A percentile compares a stretch with the other conserved stretches of the same genome.
Conservation (phyloP, 108 stramenopile genomes). For the Conticribra weissflogii region DNA sequence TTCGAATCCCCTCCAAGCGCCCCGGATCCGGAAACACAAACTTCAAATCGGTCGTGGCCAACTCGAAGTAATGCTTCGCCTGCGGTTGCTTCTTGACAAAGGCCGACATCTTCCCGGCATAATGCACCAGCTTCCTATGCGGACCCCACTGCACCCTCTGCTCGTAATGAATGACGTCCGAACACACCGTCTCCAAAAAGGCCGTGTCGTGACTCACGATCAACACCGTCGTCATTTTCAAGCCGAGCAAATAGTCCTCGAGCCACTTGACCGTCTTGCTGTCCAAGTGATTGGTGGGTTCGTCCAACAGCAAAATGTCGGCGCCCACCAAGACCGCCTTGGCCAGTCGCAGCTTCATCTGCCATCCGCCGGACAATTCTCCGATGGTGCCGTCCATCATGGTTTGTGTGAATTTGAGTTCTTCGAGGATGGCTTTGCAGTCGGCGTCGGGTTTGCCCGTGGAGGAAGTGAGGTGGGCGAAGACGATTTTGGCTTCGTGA, state of each 20-base stretch:
- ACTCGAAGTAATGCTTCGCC: constrained; percentile 96
- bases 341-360: constrained; percentile 92
- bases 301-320: constrained; percentile 94
- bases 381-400: constrained; percentile 92
- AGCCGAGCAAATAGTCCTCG: constrained; percentile 70
- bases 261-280: constrained; percentile 89
- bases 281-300: constrained; percentile 91
- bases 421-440: constrained; percentile 69
- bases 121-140: constrained; percentile 91
- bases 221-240: constrained; percentile 88
- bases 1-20: constrained; percentile 92
- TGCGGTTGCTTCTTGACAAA: constrained; percentile 94
- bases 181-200: constrained; percentile 92
- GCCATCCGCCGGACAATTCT: constrained; percentile 96
- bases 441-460: constrained; percentile 70
- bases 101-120: constrained; percentile 86
- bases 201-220: constrained; percentile 94
- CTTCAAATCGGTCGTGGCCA: constrained; percentile 85
- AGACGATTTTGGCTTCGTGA: constrained; percentile 77
- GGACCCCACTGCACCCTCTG: constrained; percentile 85
- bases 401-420: constrained; percentile 85
- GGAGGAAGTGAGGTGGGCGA: constrained; percentile 54
- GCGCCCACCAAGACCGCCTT: constrained; percentile 83
- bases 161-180: constrained; percentile 97
- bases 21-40: constrained; percentile 91